Conservation (phyloP, 2,329 filamentous ascomycete genomes). For the Anthostomella pinea region DNA sequence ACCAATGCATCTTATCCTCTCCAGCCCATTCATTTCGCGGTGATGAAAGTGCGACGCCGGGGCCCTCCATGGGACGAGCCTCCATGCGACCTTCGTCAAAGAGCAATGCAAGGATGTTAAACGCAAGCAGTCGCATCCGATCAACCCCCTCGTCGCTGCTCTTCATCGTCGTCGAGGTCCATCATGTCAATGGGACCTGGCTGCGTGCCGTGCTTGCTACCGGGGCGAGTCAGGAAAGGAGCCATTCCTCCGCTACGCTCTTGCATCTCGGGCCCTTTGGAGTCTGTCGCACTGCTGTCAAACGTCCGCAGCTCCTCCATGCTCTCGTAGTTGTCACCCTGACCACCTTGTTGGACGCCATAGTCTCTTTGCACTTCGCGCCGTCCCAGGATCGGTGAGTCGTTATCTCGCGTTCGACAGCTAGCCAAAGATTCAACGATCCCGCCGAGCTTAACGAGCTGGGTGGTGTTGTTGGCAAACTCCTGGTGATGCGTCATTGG, state of each 20-base stretch:
- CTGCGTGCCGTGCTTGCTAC: slow-evolving; percentile 16
- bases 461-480: too few relatives aligned
- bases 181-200: slow-evolving; percentile 29
- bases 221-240: slow-evolving; percentile 26
- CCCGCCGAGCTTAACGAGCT: slow-evolving; percentile 14
- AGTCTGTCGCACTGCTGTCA: not conserved
- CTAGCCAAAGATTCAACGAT: slow-evolving; percentile 21
- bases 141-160: too few relatives aligned
- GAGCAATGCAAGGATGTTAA: too few relatives aligned
- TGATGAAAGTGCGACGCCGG: too few relatives aligned
- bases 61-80: too few relatives aligned
- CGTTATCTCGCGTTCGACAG: slow-evolving; percentile 14
- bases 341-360: not conserved
- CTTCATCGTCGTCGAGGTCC: slow-evolving; percentile 38
- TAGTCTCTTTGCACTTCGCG: not conserved
- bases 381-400: not conserved
- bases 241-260: slow-evolving; percentile 33
- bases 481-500: too few relatives aligned
- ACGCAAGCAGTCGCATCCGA: too few relatives aligned
- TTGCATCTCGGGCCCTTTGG: slow-evolving; percentile 44
- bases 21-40: too few relatives aligned
- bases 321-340: slow-evolving; percentile 21
- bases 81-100: too few relatives aligned
- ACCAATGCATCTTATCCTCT: too few relatives aligned
- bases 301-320: slow-evolving; percentile 9